Evolutionary conservation across 176 grass and related monocot species (phyloP).

Genomic region (Guadua angustifolia): DNA sequence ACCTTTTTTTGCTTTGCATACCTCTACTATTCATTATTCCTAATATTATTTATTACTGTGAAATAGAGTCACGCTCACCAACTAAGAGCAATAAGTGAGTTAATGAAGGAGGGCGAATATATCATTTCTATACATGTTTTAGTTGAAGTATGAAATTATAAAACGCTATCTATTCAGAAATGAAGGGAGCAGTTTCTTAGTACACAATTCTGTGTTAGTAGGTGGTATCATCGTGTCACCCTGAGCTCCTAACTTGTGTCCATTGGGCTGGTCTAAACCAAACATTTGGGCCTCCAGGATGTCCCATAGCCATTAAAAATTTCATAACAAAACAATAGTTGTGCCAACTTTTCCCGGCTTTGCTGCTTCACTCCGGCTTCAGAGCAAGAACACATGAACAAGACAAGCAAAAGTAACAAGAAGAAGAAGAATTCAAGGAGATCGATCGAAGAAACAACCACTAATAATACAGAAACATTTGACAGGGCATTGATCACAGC

Average conservation of each 20-base stretch:
- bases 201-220: too few relatives aligned
- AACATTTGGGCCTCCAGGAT: neutral
- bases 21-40: too few relatives aligned
- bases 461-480: slow-evolving; percentile 20
- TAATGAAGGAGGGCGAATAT: too few relatives aligned
- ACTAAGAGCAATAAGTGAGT: too few relatives aligned
- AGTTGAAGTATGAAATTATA: too few relatives aligned
- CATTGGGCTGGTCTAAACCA: neutral
- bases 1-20: too few relatives aligned
- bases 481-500: neutral
- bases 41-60: too few relatives aligned
- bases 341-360: neutral
- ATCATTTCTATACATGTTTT: too few relatives aligned
- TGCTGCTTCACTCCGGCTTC: neutral
- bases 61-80: too few relatives aligned
- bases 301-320: neutral
- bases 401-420: neutral
- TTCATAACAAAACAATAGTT: neutral
- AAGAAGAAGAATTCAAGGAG: neutral
- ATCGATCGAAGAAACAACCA: slow-evolving; percentile 7
- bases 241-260: neutral
- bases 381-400: slow-evolving; percentile 30
- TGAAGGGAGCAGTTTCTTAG: too few relatives aligned
- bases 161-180: too few relatives aligned
- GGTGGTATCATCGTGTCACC: neutral